phyloP scores from a whole-genome alignment of 2,329 filamentous ascomycete genomes.

The Penicillium sp. region DNA sequence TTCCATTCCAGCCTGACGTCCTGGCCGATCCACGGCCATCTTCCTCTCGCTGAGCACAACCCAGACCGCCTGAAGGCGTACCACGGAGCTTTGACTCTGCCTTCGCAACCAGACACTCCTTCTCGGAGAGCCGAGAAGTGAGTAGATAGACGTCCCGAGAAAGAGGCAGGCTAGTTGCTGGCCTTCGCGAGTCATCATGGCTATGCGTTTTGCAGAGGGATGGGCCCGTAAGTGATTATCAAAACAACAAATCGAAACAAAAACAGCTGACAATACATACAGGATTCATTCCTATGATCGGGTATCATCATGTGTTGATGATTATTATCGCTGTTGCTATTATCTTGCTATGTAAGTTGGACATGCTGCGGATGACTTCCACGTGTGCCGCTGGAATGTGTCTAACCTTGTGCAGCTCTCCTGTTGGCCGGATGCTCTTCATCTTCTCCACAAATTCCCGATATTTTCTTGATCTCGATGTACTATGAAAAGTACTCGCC shows the following conservation, averaged over 20 bases:
- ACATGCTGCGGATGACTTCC: neutral
- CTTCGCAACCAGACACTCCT: conserved; percentile 28
- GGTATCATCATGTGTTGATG: conserved; percentile 89
- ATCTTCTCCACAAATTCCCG: conserved; percentile 88
- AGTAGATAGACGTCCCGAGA: conserved; percentile 23
- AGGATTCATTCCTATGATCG: conserved; percentile 62
- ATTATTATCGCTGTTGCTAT: conserved; percentile 91
- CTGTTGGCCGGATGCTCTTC: conserved; percentile 94
- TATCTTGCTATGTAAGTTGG: conserved; percentile 81
- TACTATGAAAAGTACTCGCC: conserved; percentile 90
- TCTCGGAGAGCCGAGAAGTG: conserved; percentile 43
- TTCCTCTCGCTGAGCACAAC: neutral
- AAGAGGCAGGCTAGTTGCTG: conserved; percentile 9
- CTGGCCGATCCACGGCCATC: neutral
- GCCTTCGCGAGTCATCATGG: conserved; percentile 25
- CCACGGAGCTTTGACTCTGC: conserved; percentile 5
- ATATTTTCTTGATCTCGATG: conserved; percentile 96
- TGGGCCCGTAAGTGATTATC: conserved; percentile 34
- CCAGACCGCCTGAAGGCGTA: neutral
- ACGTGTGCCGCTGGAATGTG: conserved; percentile 8
- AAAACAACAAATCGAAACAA: neutral
- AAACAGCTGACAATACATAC: conserved; percentile 9
- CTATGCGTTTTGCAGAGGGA: conserved; percentile 31
- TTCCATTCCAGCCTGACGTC: conserved; percentile 26
- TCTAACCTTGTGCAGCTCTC: conserved; percentile 61